A percentile compares a stretch with the other conserved stretches of the same genome.
Conservation (phyloP, 192 early-diverging fungal species). For the Backusella sp. region DNA sequence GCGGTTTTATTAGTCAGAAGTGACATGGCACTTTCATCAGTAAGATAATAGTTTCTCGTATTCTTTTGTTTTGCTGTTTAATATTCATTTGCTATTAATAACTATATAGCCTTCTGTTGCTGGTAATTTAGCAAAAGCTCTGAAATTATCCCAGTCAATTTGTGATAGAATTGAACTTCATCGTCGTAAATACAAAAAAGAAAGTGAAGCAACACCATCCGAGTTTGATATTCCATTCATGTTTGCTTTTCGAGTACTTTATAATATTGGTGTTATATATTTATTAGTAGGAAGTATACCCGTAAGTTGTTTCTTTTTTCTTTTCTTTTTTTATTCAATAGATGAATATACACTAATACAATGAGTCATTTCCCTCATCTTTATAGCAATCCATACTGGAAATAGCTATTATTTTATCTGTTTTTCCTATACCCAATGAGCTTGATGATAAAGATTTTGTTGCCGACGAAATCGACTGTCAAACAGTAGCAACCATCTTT, state of each 20-base stretch:
- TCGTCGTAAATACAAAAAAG: constrained; percentile 20
- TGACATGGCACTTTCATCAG: constrained; percentile 33
- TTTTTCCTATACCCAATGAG: constrained; percentile 27
- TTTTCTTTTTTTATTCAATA: neutral
- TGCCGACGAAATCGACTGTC: constrained; percentile 30
- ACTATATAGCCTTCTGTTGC: constrained; percentile 22
- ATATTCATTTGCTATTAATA: neutral
- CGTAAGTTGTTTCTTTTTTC: constrained; percentile 8
- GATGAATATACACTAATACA: neutral
- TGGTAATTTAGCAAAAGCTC: constrained; percentile 31
- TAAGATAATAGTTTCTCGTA: neutral
- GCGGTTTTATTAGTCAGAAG: constrained; percentile 27
- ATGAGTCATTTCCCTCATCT: neutral
- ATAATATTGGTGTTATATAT: constrained; percentile 39
- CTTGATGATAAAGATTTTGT: constrained; percentile 29
- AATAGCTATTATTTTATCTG: constrained; percentile 37
- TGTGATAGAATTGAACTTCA: constrained; percentile 36
- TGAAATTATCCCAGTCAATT: constrained; percentile 29
- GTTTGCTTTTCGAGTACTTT: constrained; percentile 37
- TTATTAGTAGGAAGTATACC: constrained; percentile 34
- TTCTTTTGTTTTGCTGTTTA: neutral
- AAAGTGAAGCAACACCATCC: neutral
- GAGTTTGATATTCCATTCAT: constrained; percentile 36
- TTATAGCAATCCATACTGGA: constrained; percentile 34
- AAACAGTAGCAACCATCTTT: constrained; percentile 24